These are phyloP conservation scores for Dittrichia graveolens DNA, from an alignment of 129 eudicot species.

Conservation along the genomic window DNA sequence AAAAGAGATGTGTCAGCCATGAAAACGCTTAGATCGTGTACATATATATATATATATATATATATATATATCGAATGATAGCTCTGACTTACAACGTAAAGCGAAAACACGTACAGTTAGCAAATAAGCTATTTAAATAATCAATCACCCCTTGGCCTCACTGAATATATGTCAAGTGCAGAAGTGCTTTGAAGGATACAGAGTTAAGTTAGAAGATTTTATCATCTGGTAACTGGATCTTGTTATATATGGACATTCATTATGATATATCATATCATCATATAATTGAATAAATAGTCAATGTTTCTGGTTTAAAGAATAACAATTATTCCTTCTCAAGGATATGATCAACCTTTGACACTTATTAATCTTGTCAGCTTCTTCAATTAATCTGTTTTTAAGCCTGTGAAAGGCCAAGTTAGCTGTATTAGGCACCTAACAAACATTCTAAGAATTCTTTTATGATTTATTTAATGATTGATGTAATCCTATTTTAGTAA, in stretches of 20 bases:
- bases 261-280: background rate
- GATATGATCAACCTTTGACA: slow-evolving; percentile 13
- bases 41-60: no score
- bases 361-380: background rate
- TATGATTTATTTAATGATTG: background rate
- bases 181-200: slow-evolving; percentile 9
- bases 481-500: background rate
- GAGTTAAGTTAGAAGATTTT: background rate
- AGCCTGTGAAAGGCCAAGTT: slow-evolving; percentile 21
- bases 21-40: no score
- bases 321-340: no score
- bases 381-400: slow-evolving; percentile 12
- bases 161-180: no score
- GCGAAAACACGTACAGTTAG: background rate
- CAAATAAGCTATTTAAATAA: no score
- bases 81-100: no score
- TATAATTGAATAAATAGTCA: background rate
- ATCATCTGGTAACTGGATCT: slow-evolving; percentile 15
- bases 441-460: slow-evolving; percentile 26
- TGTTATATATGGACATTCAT: background rate
- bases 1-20: no score
- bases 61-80: no score
- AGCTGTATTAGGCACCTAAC: slow-evolving; percentile 27
- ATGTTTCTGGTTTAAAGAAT: background rate
- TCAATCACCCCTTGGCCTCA: no score